A percentile compares a stretch with the other conserved stretches of the same genome.
phyloP scores from a whole-genome alignment of 2,329 filamentous ascomycete species.

The Penicillium sp. region DNA sequence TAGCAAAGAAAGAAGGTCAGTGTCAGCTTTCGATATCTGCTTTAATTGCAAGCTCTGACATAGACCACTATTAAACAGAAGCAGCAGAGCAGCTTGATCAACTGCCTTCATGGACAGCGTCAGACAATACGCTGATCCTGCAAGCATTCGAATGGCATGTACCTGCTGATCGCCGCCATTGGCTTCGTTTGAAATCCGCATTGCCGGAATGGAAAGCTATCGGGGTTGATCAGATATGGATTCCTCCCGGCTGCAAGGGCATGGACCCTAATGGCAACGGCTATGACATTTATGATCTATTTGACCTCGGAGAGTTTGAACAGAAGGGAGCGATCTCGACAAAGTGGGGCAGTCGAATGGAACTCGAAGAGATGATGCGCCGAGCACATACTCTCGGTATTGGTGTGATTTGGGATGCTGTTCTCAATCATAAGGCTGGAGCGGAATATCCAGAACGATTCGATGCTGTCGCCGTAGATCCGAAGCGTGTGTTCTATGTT shows the following conservation, averaged over 20 bases:
- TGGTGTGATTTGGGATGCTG: slow-evolving; percentile 63
- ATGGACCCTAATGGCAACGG: slow-evolving; percentile 60
- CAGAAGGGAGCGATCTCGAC: slow-evolving; percentile 61
- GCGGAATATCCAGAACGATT: slow-evolving; percentile 63
- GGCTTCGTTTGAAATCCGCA: slow-evolving; percentile 52
- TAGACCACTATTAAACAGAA: neutral
- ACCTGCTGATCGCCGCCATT: slow-evolving; percentile 58
- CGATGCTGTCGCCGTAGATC: slow-evolving; percentile 60
- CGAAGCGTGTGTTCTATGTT: slow-evolving; percentile 33
- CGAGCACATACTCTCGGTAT: slow-evolving; percentile 53
- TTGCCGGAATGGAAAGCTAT: slow-evolving; percentile 55
- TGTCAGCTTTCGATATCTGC: neutral
- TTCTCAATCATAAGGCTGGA: slow-evolving; percentile 68
- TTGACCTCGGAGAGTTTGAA: slow-evolving; percentile 67
- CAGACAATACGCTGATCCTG: slow-evolving; percentile 52
- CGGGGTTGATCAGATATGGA: slow-evolving; percentile 62
- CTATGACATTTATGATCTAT: slow-evolving; percentile 66
- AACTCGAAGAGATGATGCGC: slow-evolving; percentile 52
- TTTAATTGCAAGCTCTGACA: neutral
- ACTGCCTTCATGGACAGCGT: slow-evolving; percentile 30
- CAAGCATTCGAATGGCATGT: slow-evolving; percentile 72
- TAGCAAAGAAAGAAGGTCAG: slow-evolving; percentile 11
- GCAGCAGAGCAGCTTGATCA: slow-evolving; percentile 23
- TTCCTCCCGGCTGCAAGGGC: slow-evolving; percentile 68
- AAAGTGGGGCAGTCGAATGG: slow-evolving; percentile 65